These are phyloP conservation scores for Rubia occidens DNA, from an alignment of 305 asterid species.

Conservation along the genomic window DNA sequence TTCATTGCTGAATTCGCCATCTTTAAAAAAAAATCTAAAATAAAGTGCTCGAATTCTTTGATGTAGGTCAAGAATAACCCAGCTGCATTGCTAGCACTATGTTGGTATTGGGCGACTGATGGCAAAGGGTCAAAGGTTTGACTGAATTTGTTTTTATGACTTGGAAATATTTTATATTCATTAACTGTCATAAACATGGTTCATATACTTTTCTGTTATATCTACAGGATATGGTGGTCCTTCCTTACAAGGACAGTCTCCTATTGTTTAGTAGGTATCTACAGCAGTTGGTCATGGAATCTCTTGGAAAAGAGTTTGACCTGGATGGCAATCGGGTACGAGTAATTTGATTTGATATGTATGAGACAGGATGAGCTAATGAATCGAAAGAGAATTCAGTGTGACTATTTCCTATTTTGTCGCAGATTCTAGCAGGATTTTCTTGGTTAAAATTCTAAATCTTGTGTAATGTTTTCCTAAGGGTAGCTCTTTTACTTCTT, in stretches of 20 bases:
- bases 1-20: neutral
- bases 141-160: conserved; percentile 17
- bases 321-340: conserved; percentile 89
- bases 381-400: neutral
- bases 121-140: conserved; percentile 93
- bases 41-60: neutral
- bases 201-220: conserved; percentile 14
- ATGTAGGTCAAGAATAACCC: conserved; percentile 79
- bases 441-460: neutral
- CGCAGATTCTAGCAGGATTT: neutral
- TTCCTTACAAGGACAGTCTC: conserved; percentile 96
- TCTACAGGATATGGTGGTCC: conserved; percentile 97
- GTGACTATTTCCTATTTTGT: neutral
- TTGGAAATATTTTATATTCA: neutral
- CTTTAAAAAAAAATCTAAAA: neutral
- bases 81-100: conserved; percentile 82
- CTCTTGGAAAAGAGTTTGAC: conserved; percentile 97
- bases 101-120: conserved; percentile 96
- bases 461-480: conserved; percentile 4
- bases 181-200: conserved; percentile 3
- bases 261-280: conserved; percentile 87
- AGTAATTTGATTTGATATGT: neutral
- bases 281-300: conserved; percentile 99
- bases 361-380: neutral
- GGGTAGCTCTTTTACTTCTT: conserved; percentile 7